Conservation (phyloP, 148 eudicot genomes). For the Arctostaphylos glauca region DNA sequence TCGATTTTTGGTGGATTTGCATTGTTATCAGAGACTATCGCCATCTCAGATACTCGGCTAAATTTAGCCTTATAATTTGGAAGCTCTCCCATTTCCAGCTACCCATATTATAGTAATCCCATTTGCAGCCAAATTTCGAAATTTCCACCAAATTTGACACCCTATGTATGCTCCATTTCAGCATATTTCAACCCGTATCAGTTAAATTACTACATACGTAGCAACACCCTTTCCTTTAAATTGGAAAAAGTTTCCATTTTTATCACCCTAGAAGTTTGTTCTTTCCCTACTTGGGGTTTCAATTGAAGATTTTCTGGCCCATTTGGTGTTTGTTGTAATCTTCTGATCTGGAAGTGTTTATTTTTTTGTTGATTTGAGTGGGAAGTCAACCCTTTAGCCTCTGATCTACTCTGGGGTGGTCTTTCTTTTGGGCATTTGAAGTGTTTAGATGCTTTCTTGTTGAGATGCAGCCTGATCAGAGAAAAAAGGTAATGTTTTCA, state of each 20-base stretch:
- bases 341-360: conserved; percentile 21
- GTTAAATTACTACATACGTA: not conserved
- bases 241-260: not conserved
- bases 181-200: not conserved
- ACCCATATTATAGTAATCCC: not conserved
- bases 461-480: conserved; percentile 79
- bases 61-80: not conserved
- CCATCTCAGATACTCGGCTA: conserved; percentile 8
- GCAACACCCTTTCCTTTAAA: conserved; percentile 3
- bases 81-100: conserved; percentile 6
- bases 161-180: not conserved
- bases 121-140: not conserved
- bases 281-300: conserved; percentile 1
- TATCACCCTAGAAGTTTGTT: not conserved
- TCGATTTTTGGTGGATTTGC: not conserved
- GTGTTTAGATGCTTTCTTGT: conserved; percentile 45
- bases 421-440: conserved; percentile 12
- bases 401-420: conserved; percentile 22
- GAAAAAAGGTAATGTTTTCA: conserved; percentile 53
- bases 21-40: not conserved
- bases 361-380: conserved; percentile 15
- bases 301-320: not conserved
- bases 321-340: not conserved
- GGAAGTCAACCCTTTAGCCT: conserved; percentile 1
- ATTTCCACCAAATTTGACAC: not conserved